phyloP scores from a whole-genome alignment of 2,329 filamentous ascomycete species.

The Phaeosphaeriaceae sp. region DNA sequence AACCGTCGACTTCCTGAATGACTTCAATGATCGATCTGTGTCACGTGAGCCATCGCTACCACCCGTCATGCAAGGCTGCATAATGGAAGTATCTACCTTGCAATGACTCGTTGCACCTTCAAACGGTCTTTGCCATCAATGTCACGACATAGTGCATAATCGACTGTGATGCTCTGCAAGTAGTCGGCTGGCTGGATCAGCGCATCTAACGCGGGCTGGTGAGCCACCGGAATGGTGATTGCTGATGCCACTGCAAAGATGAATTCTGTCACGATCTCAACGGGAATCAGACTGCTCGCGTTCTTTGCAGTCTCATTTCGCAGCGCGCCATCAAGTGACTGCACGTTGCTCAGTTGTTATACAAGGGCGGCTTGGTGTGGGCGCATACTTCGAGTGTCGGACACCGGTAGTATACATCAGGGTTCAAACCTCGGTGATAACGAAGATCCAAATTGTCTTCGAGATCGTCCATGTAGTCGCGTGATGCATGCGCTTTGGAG shows the following conservation, averaged over 20 bases:
- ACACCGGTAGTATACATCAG: constrained; percentile 43
- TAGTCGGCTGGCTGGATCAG: constrained; percentile 37
- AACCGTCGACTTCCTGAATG: constrained; percentile 42
- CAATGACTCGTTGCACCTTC: constrained; percentile 38
- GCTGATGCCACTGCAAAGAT: constrained; percentile 38
- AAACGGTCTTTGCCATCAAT: constrained; percentile 36
- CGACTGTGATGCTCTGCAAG: constrained; percentile 37
- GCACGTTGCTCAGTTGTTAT: constrained; percentile 21
- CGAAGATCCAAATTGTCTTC: constrained; percentile 43
- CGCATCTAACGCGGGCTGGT: constrained; percentile 32
- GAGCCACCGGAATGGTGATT: constrained; percentile 37
- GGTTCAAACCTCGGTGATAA: constrained; percentile 33
- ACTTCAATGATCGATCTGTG: constrained; percentile 36
- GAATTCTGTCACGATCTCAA: constrained; percentile 41
- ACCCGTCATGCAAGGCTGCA: neutral
- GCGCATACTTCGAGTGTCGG: constrained; percentile 33
- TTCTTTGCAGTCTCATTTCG: constrained; percentile 38
- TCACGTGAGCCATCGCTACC: constrained; percentile 7
- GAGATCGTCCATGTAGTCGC: constrained; percentile 34
- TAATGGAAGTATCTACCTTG: constrained; percentile 30
- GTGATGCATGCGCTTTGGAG: neutral
- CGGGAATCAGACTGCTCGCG: constrained; percentile 37
- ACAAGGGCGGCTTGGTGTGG: constrained; percentile 9
- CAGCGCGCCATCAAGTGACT: constrained; percentile 39
- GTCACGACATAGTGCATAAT: constrained; percentile 34